Evolutionary conservation across 1,284 basidiomycete species (phyloP), one percentile per base, ranked within the genome.

Genomic region (Inonotus obliquus): DNA sequence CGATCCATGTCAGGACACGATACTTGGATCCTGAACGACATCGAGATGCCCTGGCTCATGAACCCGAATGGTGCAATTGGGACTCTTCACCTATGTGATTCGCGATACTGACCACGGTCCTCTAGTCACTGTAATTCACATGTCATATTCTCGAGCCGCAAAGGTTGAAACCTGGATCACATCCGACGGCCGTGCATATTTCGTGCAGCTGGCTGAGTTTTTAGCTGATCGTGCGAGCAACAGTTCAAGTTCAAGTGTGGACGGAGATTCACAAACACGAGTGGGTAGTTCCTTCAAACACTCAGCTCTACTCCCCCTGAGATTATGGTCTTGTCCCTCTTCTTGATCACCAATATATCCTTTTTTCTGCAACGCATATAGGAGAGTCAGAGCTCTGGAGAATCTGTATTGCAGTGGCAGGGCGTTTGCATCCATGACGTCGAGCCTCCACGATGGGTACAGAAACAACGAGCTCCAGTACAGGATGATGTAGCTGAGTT

Each of bases 101-200:
- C 39, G 56, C 13, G 19, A 37, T 44, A 57, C 25, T 5, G 52
- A 39, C 37, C 55, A 38, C 27, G 17, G 38, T 23, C n/a, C 10
- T 27, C 37, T 29, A 62, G 90, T 90, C 5, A 77, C 79, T 29
- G 78, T 92, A 35, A 73, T 72, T 9, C 79, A 83, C 61, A 85
- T 92, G 25, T 68, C 79, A 32, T 77, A 84, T 66, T 83, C 83
- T 55, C 79, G 81, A 53, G 69, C 76, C 5, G 81, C 82, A 37
- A 83, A 82, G 21, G 81, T 85, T 13, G 91, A 92, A 71, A 84
- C 84, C 0, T 92, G 91, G 90, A 81, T 91, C 53, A 90, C 90
- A 1, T 91, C 89, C 2, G 90, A 92, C 65, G 90, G 90, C 44
- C 75, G 89, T 65, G 89, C 81, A 14, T 92, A 92, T 69, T 82